A percentile compares a stretch with the other conserved stretches of the same genome.
Conservation (phyloP, 306 rosid genomes). For the Cicer yamashitae region DNA sequence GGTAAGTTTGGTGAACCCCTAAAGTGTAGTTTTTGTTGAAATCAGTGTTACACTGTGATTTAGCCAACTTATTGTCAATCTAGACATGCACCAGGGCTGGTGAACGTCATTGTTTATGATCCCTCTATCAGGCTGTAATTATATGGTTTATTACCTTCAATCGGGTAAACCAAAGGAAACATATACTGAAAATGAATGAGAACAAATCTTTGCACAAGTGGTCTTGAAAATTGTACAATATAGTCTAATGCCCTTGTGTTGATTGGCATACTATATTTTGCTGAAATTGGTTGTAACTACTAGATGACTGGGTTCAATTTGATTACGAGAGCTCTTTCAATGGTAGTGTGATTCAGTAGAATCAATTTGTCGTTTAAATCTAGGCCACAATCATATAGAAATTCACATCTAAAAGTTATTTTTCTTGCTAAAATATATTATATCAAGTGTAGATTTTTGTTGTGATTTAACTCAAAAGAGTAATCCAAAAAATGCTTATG, state of each 20-base stretch:
- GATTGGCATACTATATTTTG: constrained; percentile 5
- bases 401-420: background rate
- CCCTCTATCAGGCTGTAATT: background rate
- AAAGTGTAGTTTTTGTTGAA: no score
- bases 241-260: background rate
- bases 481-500: no score
- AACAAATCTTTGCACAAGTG: background rate
- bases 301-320: background rate
- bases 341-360: background rate
- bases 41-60: no score
- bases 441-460: no score
- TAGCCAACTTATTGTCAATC: no score
- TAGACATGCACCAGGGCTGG: background rate
- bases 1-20: no score
- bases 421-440: no score
- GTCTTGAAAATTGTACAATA: background rate
- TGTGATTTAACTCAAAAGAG: no score
- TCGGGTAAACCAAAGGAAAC: background rate
- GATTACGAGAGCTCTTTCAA: background rate
- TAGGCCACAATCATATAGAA: background rate
- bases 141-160: constrained; percentile 6
- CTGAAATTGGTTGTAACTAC: constrained; percentile 12
- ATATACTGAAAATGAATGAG: constrained; percentile 6
- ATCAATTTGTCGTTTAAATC: background rate
- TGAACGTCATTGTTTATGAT: background rate